These are phyloP conservation scores for Nemania sp. DNA, from an alignment of 2,329 filamentous ascomycete species.

Conservation along the genomic window DNA sequence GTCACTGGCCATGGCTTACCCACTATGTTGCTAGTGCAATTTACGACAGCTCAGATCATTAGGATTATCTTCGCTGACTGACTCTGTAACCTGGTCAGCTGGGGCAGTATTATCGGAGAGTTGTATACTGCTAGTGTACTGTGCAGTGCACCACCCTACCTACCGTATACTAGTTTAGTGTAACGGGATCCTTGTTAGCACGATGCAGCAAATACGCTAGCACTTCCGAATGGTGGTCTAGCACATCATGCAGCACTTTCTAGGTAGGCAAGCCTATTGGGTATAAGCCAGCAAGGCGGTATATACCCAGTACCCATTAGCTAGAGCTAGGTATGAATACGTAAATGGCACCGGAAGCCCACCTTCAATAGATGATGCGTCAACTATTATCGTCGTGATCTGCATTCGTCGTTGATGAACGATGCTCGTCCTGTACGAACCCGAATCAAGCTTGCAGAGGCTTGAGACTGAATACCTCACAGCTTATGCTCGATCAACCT, in stretches of 20 bases:
- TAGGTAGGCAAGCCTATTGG: too few relatives aligned
- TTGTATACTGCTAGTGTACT: too few relatives aligned
- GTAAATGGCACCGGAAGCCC: slow-evolving; percentile 23
- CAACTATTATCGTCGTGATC: slow-evolving; percentile 3
- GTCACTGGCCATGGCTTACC: slow-evolving; percentile 20
- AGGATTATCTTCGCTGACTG: slow-evolving; percentile 27
- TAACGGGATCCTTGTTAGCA: slow-evolving; percentile 21
- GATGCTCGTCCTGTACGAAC: slow-evolving; percentile 1
- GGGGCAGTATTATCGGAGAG: slow-evolving; percentile 1
- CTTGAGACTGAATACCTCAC: too few relatives aligned
- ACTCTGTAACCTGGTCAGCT: slow-evolving; percentile 25
- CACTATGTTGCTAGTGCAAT: slow-evolving; percentile 27
- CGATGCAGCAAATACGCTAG: slow-evolving; percentile 25
- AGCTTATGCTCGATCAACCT: too few relatives aligned
- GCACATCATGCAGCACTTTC: slow-evolving; percentile 22
- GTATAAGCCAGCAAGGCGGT: too few relatives aligned
- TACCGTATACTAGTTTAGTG: too few relatives aligned
- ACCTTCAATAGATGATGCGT: slow-evolving; percentile 15
- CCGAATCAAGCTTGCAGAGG: background rate
- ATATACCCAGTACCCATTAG: too few relatives aligned
- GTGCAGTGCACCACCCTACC: too few relatives aligned
- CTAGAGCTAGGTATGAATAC: slow-evolving; percentile 23
- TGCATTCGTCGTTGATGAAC: slow-evolving; percentile 9
- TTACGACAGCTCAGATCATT: slow-evolving; percentile 32
- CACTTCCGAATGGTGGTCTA: slow-evolving; percentile 25